Conservation (phyloP, 805 yeast genomes). For the Lipomyces sp. region DNA sequence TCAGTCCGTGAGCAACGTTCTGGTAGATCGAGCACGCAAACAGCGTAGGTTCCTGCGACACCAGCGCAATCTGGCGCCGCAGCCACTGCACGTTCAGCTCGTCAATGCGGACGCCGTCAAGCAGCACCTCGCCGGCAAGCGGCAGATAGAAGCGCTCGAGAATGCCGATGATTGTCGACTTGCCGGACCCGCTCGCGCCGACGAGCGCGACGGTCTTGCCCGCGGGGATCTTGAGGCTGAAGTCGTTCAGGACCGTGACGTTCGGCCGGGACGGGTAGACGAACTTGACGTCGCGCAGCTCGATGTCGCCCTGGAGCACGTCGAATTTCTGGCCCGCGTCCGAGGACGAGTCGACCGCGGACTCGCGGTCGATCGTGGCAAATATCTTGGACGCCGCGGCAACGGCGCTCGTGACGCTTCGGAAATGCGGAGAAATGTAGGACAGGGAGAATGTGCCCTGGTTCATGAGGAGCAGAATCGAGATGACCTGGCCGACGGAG, state of each 20-base stretch:
- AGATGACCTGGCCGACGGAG: conserved; percentile 23
- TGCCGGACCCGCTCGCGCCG: conserved; percentile 94
- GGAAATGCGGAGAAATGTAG: conserved; percentile 40
- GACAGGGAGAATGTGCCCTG: conserved; percentile 44
- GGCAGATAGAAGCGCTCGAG: conserved; percentile 88
- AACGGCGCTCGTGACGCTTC: conserved; percentile 39
- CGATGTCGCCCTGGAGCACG: conserved; percentile 58
- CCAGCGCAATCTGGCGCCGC: conserved; percentile 76
- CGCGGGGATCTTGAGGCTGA: conserved; percentile 73
- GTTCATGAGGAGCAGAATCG: conserved; percentile 37
- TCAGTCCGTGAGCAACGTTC: conserved; percentile 72
- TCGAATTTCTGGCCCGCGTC: conserved; percentile 30
- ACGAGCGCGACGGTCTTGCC: conserved; percentile 91
- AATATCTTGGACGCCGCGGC: conserved; percentile 41
- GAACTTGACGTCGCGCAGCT: conserved; percentile 78
- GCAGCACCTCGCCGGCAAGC: conserved; percentile 62
- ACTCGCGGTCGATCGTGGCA: conserved; percentile 42
- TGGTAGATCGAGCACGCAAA: conserved; percentile 83
- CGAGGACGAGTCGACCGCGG: conserved; percentile 36
- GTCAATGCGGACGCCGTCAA: conserved; percentile 78
- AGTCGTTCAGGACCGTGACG: conserved; percentile 74
- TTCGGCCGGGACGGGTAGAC: conserved; percentile 78
- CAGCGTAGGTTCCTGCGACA: conserved; percentile 93
- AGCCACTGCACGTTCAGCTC: conserved; percentile 71
- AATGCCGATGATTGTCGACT: conserved; percentile 79